Evolutionary conservation across 2,329 filamentous ascomycete genomes (phyloP).

Genomic region (Xylariaceae sp.): DNA sequence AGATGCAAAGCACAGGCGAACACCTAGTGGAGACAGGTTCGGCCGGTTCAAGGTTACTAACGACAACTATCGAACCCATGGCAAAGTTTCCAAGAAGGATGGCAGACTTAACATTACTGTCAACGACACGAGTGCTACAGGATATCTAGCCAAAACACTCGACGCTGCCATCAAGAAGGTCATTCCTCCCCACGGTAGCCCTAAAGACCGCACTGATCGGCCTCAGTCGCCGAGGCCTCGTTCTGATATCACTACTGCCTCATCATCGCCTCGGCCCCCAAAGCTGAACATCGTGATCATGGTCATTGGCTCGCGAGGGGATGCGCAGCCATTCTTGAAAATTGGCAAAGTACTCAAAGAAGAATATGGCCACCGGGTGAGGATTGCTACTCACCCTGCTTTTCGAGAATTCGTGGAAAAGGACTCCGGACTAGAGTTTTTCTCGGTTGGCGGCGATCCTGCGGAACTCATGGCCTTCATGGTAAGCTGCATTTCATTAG

Average conservation of each 20-base stretch:
- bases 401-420: constrained; percentile 73
- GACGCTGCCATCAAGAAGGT: constrained; percentile 60
- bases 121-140: constrained; percentile 64
- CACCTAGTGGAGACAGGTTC: constrained; percentile 29
- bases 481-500: constrained; percentile 42
- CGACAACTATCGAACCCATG: constrained; percentile 60
- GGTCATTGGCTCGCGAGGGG: constrained; percentile 76
- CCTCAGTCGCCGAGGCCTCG: constrained; percentile 22
- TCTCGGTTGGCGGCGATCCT: constrained; percentile 74
- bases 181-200: constrained; percentile 33
- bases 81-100: constrained; percentile 62
- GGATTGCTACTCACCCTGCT: constrained; percentile 59
- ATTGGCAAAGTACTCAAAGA: constrained; percentile 67
- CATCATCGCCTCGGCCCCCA: constrained; percentile 29
- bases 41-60: constrained; percentile 59
- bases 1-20: background rate
- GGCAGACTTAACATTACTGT: constrained; percentile 69
- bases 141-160: constrained; percentile 70
- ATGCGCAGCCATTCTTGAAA: constrained; percentile 76
- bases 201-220: constrained; percentile 12
- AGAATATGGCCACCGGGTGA: constrained; percentile 5
- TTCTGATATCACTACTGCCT: constrained; percentile 30
- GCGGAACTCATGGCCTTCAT: constrained; percentile 83
- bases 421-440: constrained; percentile 73
- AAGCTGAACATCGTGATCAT: constrained; percentile 75